A percentile compares a stretch with the other conserved stretches of the same genome.
These are phyloP conservation scores for Boletus rufocinnamomeus DNA, from an alignment of 768 basidiomycete species.

Conservation along the genomic window DNA sequence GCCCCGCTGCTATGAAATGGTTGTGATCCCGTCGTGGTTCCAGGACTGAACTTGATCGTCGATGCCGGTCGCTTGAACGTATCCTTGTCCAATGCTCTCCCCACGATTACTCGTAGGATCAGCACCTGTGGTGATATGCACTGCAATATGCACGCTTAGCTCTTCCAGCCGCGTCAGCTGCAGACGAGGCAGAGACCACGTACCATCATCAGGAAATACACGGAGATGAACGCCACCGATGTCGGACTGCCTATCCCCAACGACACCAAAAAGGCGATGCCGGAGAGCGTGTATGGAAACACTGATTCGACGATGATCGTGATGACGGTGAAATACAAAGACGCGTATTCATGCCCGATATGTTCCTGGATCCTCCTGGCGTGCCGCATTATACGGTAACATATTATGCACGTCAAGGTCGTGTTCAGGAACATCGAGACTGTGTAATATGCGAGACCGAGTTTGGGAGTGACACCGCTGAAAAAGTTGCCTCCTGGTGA, in stretches of 20 bases:
- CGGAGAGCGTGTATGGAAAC: slow-evolving; percentile 27
- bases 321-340: slow-evolving; percentile 15
- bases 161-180: too few species aligned
- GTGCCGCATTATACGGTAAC: slow-evolving; percentile 19
- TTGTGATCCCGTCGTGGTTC: not conserved
- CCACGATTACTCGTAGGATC: slow-evolving; percentile 26
- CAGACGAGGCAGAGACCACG: not conserved
- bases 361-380: slow-evolving; percentile 2
- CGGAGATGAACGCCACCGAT: slow-evolving; percentile 10
- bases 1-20: not conserved
- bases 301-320: slow-evolving; percentile 26
- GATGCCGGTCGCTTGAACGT: not conserved
- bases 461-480: slow-evolving; percentile 4
- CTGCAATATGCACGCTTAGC: slow-evolving; percentile 4
- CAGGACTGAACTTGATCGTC: slow-evolving; percentile 14
- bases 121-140: slow-evolving; percentile 32
- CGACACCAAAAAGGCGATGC: slow-evolving; percentile 27
- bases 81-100: slow-evolving; percentile 15
- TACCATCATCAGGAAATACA: slow-evolving; percentile 28
- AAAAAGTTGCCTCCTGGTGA: slow-evolving; percentile 23
- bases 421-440: slow-evolving; percentile 20
- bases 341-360: slow-evolving; percentile 22
- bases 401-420: slow-evolving; percentile 25
- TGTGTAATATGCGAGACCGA: slow-evolving; percentile 24
- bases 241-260: slow-evolving; percentile 18